Evolutionary conservation across 2,329 filamentous ascomycete genomes (phyloP), one percentile per base, ranked within the genome.

Genomic region (Colletotrichum falcatum): DNA sequence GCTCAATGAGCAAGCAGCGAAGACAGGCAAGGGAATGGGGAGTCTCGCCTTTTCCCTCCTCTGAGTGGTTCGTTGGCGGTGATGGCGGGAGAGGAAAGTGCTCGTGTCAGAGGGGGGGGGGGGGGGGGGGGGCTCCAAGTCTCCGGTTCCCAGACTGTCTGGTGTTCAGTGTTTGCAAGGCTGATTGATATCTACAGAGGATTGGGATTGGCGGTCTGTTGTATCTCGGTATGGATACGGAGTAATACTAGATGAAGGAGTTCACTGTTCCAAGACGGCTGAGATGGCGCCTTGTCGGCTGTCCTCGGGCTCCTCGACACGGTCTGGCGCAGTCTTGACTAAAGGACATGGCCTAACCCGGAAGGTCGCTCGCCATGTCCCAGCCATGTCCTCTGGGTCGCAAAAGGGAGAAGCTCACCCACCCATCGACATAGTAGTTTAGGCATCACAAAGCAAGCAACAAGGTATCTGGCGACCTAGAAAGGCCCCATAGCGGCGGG

Each of bases 241-340:
- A 42, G 39, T 42, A 42, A 16, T 20, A 42, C 16, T 20, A 35
- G n/a, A 26, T 33, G 28, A 28, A 35, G 59, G 37, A 56, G 53
- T 53, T 67, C 64, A 48, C 58, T 42, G 64, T 63, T 71, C 68
- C 68, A 68, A 68, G 59, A 63, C 16, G 53, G 35, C 23, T 71
- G 53, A 46, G 53, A 63, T 59, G 58, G 68, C 64, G 64, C 53
- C 49, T 59, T 16, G 30, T 58, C 46, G 49, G 46, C 39, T 55
- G 23, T 37, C 59, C n/a, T 30, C 23, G 23, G 51, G 35, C 42
- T 67, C 58, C 67, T 67, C 46, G 51, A 35, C 33, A 58, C 42
- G 28, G 63, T 28, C 56, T 58, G 63, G 67, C 42, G 64, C 28
- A 58, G 56, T 61, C 26, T 44, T 62, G 53, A 48, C 60, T 54